phyloP scores from a whole-genome alignment of 495 filamentous ascomycete species.

The Patellaria atrata region DNA sequence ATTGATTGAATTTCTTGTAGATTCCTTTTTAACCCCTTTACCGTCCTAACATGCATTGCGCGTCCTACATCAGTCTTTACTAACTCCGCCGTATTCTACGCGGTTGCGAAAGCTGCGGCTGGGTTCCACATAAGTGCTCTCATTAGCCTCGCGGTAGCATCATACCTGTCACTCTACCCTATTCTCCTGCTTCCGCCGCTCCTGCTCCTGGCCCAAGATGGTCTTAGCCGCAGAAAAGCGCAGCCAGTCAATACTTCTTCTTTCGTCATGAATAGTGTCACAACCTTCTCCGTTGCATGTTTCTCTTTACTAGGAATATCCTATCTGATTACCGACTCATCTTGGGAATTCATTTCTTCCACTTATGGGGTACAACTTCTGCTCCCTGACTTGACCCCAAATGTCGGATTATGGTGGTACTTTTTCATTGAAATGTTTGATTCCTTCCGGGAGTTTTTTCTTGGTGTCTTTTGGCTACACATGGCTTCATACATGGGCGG shows the following conservation, averaged over 20 bases:
- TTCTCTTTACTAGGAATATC: constrained; percentile 53
- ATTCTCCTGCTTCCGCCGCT: constrained; percentile 73
- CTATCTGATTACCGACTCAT: constrained; percentile 54
- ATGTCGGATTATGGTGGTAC: constrained; percentile 98
- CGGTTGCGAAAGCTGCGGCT: constrained; percentile 66
- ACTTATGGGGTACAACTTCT: constrained; percentile 88
- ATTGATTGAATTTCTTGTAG: constrained; percentile 34
- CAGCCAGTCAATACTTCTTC: constrained; percentile 8
- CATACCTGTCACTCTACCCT: constrained; percentile 87
- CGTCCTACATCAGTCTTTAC: constrained; percentile 85
- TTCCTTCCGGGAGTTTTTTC: constrained; percentile 91
- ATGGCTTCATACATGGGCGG: constrained; percentile 76
- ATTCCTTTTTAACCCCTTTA: constrained; percentile 91
- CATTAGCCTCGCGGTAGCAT: constrained; percentile 70
- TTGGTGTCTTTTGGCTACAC: constrained; percentile 96
- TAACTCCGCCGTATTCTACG: constrained; percentile 71
- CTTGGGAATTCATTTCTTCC: constrained; percentile 72
- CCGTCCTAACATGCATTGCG: constrained; percentile 82
- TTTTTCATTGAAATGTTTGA: constrained; percentile 99
- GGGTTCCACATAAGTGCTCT: constrained; percentile 65
- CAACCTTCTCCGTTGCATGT: constrained; percentile 27
- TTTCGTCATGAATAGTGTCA: constrained; percentile 40
- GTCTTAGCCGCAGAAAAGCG: constrained; percentile 6
- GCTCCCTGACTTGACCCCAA: constrained; percentile 85
- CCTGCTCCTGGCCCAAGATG: constrained; percentile 67